Evolutionary conservation across 208 protist genomes (phyloP).

Genomic region (Acanthamoeba lenticulata): DNA sequence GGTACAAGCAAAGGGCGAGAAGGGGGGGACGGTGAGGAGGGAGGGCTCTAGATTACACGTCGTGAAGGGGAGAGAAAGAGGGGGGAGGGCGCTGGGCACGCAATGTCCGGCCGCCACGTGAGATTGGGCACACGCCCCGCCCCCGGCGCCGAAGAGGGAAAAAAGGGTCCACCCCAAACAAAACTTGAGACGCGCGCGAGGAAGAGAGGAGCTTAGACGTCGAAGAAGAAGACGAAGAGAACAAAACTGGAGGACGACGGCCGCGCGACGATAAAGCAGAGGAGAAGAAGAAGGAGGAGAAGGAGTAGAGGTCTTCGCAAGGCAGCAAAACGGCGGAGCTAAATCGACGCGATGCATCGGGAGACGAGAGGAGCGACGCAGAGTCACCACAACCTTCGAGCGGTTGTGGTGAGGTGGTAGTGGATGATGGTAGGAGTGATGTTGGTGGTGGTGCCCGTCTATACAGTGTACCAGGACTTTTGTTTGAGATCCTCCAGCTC

Average conservation of each 20-base stretch:
- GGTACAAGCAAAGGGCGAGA: too few relatives aligned
- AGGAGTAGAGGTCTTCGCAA: too few relatives aligned
- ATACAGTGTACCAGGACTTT: constrained; percentile 63
- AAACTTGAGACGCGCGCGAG: neutral
- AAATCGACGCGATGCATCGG: neutral
- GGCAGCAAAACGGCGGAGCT: neutral
- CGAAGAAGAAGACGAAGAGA: neutral
- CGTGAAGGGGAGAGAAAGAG: too few relatives aligned
- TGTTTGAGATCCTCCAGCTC: constrained; percentile 60
- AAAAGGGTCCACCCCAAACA: neutral
- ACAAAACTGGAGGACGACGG: neutral
- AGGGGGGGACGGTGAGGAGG: too few relatives aligned
- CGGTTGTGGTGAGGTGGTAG: too few relatives aligned
- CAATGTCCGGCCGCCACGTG: too few relatives aligned
- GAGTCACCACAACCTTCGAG: too few relatives aligned
- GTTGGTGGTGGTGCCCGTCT: neutral
- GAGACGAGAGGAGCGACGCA: neutral
- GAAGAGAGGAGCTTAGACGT: neutral
- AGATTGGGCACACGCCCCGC: too few relatives aligned
- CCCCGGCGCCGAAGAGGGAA: too few relatives aligned
- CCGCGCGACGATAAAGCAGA: neutral
- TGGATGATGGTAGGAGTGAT: too few relatives aligned
- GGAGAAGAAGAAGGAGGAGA: neutral
- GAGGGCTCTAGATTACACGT: too few relatives aligned
- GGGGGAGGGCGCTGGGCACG: too few relatives aligned